phyloP scores from a whole-genome alignment of 2,329 filamentous ascomycete genomes.

The Aspergillus sp. region DNA sequence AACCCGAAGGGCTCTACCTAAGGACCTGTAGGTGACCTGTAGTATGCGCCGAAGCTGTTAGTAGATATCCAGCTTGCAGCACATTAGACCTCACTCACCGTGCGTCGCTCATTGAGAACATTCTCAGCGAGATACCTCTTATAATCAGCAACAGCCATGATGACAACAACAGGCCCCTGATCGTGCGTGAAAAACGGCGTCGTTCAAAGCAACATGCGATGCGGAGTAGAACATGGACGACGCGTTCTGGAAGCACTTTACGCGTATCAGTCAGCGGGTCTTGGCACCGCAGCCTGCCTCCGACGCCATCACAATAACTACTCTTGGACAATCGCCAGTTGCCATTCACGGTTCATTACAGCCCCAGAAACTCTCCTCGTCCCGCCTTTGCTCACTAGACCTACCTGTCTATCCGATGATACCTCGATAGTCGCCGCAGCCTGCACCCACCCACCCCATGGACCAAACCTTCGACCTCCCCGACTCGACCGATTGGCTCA shows the following conservation, averaged over 20 bases:
- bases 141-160: slow-evolving; percentile 55
- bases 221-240: slow-evolving; percentile 17
- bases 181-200: not conserved
- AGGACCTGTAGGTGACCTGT: slow-evolving; percentile 81
- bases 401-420: not conserved
- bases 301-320: slow-evolving; percentile 7
- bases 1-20: slow-evolving; percentile 80
- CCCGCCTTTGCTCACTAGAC: not conserved
- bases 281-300: slow-evolving; percentile 32
- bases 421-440: slow-evolving; percentile 1
- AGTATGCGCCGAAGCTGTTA: slow-evolving; percentile 8
- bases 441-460: slow-evolving; percentile 26
- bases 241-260: slow-evolving; percentile 42
- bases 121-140: slow-evolving; percentile 73
- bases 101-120: slow-evolving; percentile 73
- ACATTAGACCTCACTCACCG: slow-evolving; percentile 54
- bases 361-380: not conserved
- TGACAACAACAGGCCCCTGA: slow-evolving; percentile 11
- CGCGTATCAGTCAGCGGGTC: slow-evolving; percentile 46
- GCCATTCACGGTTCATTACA: not conserved
- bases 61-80: not conserved
- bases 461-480: slow-evolving; percentile 42
- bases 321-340: not conserved
- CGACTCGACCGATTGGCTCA: slow-evolving; percentile 53
- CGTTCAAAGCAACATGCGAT: not conserved